These are phyloP conservation scores for Debaryomyces castellii DNA, from an alignment of 805 yeast genomes.

Conservation along the genomic window DNA sequence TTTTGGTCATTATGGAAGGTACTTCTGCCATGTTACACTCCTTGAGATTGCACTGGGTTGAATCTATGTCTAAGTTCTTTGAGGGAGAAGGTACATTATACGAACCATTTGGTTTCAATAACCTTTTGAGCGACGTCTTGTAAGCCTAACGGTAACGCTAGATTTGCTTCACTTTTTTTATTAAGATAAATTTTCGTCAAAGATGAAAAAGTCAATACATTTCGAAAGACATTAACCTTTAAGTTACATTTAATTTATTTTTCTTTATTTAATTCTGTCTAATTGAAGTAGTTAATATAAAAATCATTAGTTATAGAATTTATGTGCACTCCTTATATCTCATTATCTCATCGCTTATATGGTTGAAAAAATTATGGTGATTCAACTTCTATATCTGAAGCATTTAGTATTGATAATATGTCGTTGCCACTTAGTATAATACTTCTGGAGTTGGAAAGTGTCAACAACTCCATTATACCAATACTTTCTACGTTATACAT, in stretches of 20 bases:
- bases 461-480: slow-evolving; percentile 29
- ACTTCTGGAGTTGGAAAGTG: slow-evolving; percentile 24
- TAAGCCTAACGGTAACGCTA: slow-evolving; percentile 3
- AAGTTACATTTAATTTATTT: not conserved
- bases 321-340: slow-evolving; percentile 2
- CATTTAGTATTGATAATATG: not conserved
- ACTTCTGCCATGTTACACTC: slow-evolving; percentile 99
- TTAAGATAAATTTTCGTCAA: not conserved
- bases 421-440: slow-evolving; percentile 13
- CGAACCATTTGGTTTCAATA: slow-evolving; percentile 77
- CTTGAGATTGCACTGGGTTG: slow-evolving; percentile 99
- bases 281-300: not conserved
- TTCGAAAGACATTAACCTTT: not conserved
- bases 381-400: not conserved
- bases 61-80: slow-evolving; percentile 96
- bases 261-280: slow-evolving; percentile 2
- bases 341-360: slow-evolving; percentile 6
- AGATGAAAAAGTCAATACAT: not conserved
- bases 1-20: slow-evolving; percentile 96
- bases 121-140: slow-evolving; percentile 24
- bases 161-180: not conserved
- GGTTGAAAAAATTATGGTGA: slow-evolving; percentile 2
- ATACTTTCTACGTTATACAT: slow-evolving; percentile 28
- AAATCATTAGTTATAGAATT: not conserved
- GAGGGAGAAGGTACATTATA: slow-evolving; percentile 95